These are phyloP conservation scores for Hyphopichia buzzinii DNA, from an alignment of 1,139 yeast species.

Conservation along the genomic window DNA sequence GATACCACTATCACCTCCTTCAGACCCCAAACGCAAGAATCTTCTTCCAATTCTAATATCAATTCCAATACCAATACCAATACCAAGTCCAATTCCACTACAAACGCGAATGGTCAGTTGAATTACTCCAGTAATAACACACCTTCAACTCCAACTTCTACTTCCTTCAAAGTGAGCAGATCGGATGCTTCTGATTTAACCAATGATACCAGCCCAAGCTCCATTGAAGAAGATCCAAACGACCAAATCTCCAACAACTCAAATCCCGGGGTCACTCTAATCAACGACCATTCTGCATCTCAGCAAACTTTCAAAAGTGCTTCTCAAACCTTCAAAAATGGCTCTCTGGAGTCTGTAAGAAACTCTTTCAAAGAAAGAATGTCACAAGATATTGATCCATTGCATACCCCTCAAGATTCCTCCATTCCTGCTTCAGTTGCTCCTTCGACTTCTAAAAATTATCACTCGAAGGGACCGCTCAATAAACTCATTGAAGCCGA, in stretches of 20 bases:
- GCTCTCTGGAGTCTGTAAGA: background rate
- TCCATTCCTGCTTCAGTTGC: background rate
- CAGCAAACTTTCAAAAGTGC: background rate
- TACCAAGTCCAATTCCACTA: background rate
- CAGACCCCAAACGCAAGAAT: too few species aligned
- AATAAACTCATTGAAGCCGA: conserved; percentile 5
- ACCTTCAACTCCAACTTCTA: conserved; percentile 37
- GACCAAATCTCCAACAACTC: conserved; percentile 1
- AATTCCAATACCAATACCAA: background rate
- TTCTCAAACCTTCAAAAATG: background rate
- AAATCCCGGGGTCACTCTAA: too few species aligned
- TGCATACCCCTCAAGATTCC: background rate
- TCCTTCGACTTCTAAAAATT: background rate
- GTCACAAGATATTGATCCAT: conserved; percentile 1
- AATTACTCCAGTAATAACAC: conserved; percentile 5
- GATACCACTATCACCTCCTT: too few species aligned
- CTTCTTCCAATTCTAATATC: background rate
- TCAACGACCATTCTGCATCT: background rate
- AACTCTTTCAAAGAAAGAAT: conserved; percentile 2
- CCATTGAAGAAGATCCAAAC: conserved; percentile 18
- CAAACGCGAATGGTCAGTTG: background rate
- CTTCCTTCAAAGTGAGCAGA: conserved; percentile 26
- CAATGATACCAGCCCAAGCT: conserved; percentile 36
- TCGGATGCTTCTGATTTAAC: conserved; percentile 24
- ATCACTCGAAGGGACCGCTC: background rate